These are phyloP conservation scores for Aspergillus tubingensis DNA, from an alignment of 2,329 filamentous ascomycete species.

Conservation along the genomic window DNA sequence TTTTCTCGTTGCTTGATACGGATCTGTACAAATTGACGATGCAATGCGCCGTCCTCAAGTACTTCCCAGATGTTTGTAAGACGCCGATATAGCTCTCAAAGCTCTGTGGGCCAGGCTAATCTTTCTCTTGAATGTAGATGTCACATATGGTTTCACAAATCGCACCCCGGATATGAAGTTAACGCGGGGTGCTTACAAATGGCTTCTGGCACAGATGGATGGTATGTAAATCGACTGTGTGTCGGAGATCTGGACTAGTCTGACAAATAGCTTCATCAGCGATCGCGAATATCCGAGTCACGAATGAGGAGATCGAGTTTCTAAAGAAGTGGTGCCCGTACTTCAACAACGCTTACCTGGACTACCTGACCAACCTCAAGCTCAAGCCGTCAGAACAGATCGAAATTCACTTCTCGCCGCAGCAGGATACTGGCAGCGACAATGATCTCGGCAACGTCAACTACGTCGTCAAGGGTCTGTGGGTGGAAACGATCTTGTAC, in stretches of 20 bases:
- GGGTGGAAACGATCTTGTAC: conserved; percentile 96
- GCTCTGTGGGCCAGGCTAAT: conserved; percentile 8
- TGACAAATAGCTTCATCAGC: conserved; percentile 51
- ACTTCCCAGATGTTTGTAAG: conserved; percentile 70
- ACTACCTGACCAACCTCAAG: conserved; percentile 78
- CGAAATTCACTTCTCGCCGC: conserved; percentile 62
- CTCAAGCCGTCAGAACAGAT: conserved; percentile 82
- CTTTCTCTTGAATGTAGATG: conserved; percentile 47
- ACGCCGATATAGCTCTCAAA: not conserved
- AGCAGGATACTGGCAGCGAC: conserved; percentile 61
- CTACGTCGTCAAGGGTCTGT: conserved; percentile 76
- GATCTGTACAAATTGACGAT: conserved; percentile 96
- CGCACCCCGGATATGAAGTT: conserved; percentile 92
- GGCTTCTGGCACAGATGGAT: conserved; percentile 80
- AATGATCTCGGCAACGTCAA: conserved; percentile 72
- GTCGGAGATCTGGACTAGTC: not conserved
- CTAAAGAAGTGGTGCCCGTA: conserved; percentile 79
- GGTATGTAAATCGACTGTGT: conserved; percentile 53
- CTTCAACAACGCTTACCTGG: conserved; percentile 73
- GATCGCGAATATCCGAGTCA: conserved; percentile 77
- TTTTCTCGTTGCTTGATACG: conserved; percentile 81
- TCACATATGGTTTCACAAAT: conserved; percentile 94
- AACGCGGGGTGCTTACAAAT: conserved; percentile 76
- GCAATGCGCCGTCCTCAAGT: conserved; percentile 95
- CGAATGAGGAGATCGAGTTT: conserved; percentile 76